Evolutionary conservation across 345 rosid species (phyloP).

Genomic region (Eucalyptus cloeziana): DNA sequence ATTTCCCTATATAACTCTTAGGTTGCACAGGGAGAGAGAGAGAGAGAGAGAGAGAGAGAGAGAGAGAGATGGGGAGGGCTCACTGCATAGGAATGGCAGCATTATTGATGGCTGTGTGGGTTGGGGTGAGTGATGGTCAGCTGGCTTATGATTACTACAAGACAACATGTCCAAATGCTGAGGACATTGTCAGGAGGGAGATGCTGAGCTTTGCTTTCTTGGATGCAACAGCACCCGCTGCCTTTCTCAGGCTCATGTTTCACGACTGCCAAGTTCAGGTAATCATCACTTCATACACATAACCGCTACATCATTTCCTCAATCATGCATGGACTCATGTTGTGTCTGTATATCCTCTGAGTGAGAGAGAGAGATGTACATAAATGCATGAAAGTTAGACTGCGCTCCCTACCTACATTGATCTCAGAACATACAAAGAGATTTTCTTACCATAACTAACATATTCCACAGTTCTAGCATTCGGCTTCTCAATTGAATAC

Average conservation of each 20-base stretch:
- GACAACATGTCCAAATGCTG: slow-evolving; percentile 14
- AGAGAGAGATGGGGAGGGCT: background rate
- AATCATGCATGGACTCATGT: background rate
- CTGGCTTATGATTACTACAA: slow-evolving; percentile 13
- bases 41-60: background rate
- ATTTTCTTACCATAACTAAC: background rate
- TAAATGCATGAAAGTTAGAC: background rate
- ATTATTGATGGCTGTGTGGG: background rate
- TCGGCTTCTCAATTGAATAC: too few relatives aligned
- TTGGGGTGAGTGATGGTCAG: slow-evolving; percentile 3
- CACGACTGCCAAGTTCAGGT: slow-evolving; percentile 26
- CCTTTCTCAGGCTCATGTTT: slow-evolving; percentile 17
- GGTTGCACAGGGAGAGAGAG: background rate
- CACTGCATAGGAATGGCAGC: background rate
- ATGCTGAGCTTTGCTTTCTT: background rate
- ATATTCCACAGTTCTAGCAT: too few relatives aligned
- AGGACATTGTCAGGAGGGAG: slow-evolving; percentile 5
- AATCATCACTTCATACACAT: background rate
- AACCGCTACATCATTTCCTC: background rate
- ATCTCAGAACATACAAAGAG: background rate
- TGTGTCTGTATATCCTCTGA: background rate
- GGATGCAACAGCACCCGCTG: slow-evolving; percentile 13
- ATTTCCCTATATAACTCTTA: background rate
- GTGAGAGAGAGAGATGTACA: background rate
- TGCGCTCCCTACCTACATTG: background rate